phyloP scores from a whole-genome alignment of 108 stramenopile species.

The Seminavis robusta region DNA sequence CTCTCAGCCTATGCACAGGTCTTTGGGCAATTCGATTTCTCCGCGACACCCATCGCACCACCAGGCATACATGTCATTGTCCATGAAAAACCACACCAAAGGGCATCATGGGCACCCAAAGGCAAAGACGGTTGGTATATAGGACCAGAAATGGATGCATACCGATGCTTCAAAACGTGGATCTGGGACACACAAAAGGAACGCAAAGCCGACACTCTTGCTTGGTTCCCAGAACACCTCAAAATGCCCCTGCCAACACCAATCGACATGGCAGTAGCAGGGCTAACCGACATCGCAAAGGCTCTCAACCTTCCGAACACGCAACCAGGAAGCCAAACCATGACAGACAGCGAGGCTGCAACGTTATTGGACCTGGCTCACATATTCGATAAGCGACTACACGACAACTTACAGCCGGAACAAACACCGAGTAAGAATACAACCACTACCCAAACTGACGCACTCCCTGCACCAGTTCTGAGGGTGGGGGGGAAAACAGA shows the following conservation, averaged over 20 bases:
- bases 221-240: slow-evolving; percentile 19
- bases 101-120: slow-evolving; percentile 19
- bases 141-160: slow-evolving; percentile 25
- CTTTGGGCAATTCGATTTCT: slow-evolving; percentile 30
- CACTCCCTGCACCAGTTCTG: background rate
- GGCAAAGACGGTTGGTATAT: slow-evolving; percentile 31
- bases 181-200: slow-evolving; percentile 1
- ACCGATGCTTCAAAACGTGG: slow-evolving; percentile 15
- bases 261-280: background rate
- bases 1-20: slow-evolving; percentile 14
- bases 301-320: background rate
- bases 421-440: too few relatives aligned
- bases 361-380: background rate
- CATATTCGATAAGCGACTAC: background rate
- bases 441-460: too few relatives aligned
- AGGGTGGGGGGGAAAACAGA: background rate
- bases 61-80: slow-evolving; percentile 29
- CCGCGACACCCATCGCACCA: slow-evolving; percentile 40
- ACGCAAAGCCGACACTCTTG: slow-evolving; percentile 18
- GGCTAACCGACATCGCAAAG: background rate
- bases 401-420: too few relatives aligned
- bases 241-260: slow-evolving; percentile 6
- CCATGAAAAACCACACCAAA: slow-evolving; percentile 11
- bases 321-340: background rate
- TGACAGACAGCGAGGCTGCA: background rate